Conservation (phyloP, 768 basidiomycete species). For the Tremella fuciformis region DNA sequence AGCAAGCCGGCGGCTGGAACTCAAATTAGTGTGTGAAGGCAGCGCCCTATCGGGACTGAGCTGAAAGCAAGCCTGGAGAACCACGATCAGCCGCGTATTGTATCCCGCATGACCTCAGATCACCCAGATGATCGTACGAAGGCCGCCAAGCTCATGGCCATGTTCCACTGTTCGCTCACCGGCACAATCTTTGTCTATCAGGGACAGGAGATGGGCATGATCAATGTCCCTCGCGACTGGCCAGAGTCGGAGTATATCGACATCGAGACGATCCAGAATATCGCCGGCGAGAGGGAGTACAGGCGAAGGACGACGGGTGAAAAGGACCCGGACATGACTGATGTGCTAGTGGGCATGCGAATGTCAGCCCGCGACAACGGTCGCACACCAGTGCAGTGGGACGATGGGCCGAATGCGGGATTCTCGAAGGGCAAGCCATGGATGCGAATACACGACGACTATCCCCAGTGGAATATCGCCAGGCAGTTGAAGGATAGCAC, state of each 20-base stretch:
- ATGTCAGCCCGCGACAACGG: slow-evolving; percentile 70
- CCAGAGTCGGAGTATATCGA: slow-evolving; percentile 72
- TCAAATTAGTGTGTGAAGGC: slow-evolving; percentile 47
- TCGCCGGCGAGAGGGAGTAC: slow-evolving; percentile 23
- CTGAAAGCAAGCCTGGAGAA: slow-evolving; percentile 29
- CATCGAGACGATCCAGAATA: slow-evolving; percentile 51
- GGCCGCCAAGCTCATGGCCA: slow-evolving; percentile 65
- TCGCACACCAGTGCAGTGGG: slow-evolving; percentile 59
- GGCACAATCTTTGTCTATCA: slow-evolving; percentile 74
- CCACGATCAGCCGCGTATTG: slow-evolving; percentile 54
- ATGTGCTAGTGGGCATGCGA: slow-evolving; percentile 61
- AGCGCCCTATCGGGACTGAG: not conserved
- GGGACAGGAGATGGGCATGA: slow-evolving; percentile 68
- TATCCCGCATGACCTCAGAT: slow-evolving; percentile 69
- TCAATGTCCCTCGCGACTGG: slow-evolving; percentile 57
- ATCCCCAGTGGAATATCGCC: slow-evolving; percentile 57
- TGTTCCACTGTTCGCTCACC: slow-evolving; percentile 62
- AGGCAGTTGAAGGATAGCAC: slow-evolving; percentile 56
- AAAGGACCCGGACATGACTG: slow-evolving; percentile 62
- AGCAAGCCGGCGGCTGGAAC: slow-evolving; percentile 67
- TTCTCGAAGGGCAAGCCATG: slow-evolving; percentile 64
- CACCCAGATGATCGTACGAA: slow-evolving; percentile 59
- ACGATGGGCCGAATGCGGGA: slow-evolving; percentile 59
- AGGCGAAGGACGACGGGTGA: slow-evolving; percentile 19
- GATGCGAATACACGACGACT: slow-evolving; percentile 74